phyloP scores from a whole-genome alignment of 371 early-diverging fungal species.

The Mucor lusitanicus region DNA sequence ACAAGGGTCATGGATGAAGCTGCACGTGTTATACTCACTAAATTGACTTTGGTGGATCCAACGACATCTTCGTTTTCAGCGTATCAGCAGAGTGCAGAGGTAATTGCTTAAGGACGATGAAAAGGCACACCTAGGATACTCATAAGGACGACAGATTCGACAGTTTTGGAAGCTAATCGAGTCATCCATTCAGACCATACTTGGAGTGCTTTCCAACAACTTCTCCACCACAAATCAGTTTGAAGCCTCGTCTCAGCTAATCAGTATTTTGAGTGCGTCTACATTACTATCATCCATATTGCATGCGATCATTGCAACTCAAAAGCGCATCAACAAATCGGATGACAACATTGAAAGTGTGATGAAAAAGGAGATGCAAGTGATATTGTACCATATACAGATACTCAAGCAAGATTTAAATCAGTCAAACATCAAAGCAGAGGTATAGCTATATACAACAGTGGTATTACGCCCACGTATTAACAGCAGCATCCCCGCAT shows the following conservation, averaged over 20 bases:
- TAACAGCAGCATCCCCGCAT: no score
- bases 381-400: conserved; percentile 19
- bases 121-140: neutral
- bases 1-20: conserved; percentile 5
- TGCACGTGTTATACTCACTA: conserved; percentile 8
- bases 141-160: conserved; percentile 2
- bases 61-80: conserved; percentile 11
- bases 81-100: conserved; percentile 18
- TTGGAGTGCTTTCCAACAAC: neutral
- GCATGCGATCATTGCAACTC: conserved; percentile 14
- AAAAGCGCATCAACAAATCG: conserved; percentile 11
- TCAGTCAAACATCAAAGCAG: neutral
- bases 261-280: conserved; percentile 14
- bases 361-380: conserved; percentile 20
- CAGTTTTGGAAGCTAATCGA: conserved; percentile 15
- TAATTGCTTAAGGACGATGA: neutral
- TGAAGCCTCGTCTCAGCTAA: conserved; percentile 11
- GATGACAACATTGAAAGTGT: conserved; percentile 17
- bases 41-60: conserved; percentile 11
- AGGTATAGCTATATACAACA: neutral
- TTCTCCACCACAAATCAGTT: conserved; percentile 2
- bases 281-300: conserved; percentile 16
- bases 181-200: conserved; percentile 14
- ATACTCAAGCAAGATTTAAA: conserved; percentile 13
- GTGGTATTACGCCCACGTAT: no score